Evolutionary conservation across 495 filamentous ascomycete genomes (phyloP), one percentile per base, ranked within the genome.

Genomic region (Penicillium ucsense): DNA sequence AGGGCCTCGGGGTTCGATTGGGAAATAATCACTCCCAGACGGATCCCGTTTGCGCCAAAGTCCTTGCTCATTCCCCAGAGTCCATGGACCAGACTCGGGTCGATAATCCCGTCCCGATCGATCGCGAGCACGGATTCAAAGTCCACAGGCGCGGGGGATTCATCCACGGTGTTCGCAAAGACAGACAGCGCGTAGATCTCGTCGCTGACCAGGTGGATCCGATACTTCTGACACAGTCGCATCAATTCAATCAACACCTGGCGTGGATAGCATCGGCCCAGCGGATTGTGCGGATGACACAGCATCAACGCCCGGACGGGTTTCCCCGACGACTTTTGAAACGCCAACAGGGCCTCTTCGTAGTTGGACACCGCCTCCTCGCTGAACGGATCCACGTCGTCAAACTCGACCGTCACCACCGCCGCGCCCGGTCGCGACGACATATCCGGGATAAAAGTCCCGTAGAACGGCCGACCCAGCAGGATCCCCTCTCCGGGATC

Each of bases 51-150:
- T 1, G 73, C 68, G 1, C 70, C 74, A 47, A 82, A 81, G 51
- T 85, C 81, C 55, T 84, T 82, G 33, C 66, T 71, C 65, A 81
- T 70, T 0, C 81, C 81, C 56, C 77, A 85, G 0, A 83, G 59
- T 3, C 79, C 70, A 60, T 86, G 82, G 0, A 86, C 61, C 4
- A 68, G 60, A 0, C 51, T 28, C 0, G 72, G 64, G 44, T 79
- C 67, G 8, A 84, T 80, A 12, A 79, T 63, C 0, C 66, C 67
- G 0, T 50, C 52, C 2, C 57, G 50, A 41, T 79, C 64, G 36
- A 83, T 65, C 0, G 77, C 71, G 0, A 79, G 59, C 0, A 74
- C 67, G 1, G 76, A 81, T n/a, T 64, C 61, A 52, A 85, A 85
- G 0, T 47, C 37, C 4, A 65, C 53, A 8, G 64, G 58, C 0